Percentiles rank a stretch among this genome's conserved stretches.
Conservation (phyloP, 1,284 basidiomycete genomes). For the Baeospora myosura region DNA sequence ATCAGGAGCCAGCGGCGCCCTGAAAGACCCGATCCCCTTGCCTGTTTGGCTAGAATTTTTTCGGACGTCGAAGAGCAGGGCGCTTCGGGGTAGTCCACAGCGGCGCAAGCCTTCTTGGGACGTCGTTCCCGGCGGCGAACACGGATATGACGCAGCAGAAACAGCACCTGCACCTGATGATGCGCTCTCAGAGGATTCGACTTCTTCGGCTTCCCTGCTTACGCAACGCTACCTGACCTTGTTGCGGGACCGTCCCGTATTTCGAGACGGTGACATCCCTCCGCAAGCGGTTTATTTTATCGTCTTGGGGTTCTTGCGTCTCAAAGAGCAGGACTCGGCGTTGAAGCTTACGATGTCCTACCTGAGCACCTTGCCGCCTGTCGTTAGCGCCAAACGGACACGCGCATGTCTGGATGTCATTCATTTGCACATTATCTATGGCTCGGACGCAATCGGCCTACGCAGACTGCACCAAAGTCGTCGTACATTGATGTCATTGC, state of each 20-base stretch:
- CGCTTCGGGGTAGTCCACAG: slow-evolving; percentile 23
- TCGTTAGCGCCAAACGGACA: slow-evolving; percentile 24
- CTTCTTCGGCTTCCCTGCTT: too few relatives aligned
- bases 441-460: slow-evolving; percentile 28
- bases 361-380: slow-evolving; percentile 34
- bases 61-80: too few relatives aligned
- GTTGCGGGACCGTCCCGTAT: not conserved
- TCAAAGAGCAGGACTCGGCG: not conserved
- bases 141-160: too few relatives aligned
- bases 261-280: not conserved
- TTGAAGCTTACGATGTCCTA: slow-evolving; percentile 34
- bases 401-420: slow-evolving; percentile 37
- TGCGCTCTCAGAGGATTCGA: too few relatives aligned
- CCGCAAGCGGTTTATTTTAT: not conserved
- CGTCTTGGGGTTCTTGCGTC: not conserved
- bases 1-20: not conserved
- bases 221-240: not conserved
- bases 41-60: slow-evolving; percentile 50
- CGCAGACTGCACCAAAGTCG: slow-evolving; percentile 29
- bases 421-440: slow-evolving; percentile 33
- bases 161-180: not conserved
- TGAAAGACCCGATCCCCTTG: slow-evolving; percentile 25
- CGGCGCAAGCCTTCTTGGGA: not conserved
- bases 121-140: too few relatives aligned
- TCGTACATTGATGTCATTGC: slow-evolving; percentile 34